These are phyloP conservation scores for Viola pubescens DNA, from an alignment of 441 rosid genomes.

Conservation along the genomic window DNA sequence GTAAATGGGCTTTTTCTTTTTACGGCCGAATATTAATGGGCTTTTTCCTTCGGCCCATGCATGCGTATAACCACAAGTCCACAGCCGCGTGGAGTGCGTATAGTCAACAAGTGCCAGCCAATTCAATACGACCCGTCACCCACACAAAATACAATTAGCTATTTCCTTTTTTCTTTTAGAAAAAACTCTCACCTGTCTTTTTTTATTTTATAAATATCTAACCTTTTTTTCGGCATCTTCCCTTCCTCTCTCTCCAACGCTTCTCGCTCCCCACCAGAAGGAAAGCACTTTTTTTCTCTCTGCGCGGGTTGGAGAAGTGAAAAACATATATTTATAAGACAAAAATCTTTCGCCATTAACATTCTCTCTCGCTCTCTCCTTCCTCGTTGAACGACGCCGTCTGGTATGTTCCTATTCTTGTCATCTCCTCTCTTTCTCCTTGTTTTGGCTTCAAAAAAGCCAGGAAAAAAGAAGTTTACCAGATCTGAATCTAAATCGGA, in stretches of 20 bases:
- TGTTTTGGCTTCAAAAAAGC: not conserved
- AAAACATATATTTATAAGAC: not conserved
- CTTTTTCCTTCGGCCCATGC: too few relatives aligned
- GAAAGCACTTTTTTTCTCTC: not conserved
- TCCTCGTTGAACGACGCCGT: constrained; percentile 2
- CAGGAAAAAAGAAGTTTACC: not conserved
- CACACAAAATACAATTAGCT: too few relatives aligned
- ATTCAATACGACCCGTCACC: too few relatives aligned
- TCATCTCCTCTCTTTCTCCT: too few relatives aligned
- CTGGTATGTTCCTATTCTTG: constrained; percentile 17
- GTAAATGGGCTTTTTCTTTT: too few relatives aligned
- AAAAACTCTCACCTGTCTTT: not conserved
- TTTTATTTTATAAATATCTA: constrained; percentile 11
- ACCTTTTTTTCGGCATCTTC: not conserved
- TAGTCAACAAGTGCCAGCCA: too few relatives aligned
- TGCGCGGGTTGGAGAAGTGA: constrained; percentile 11
- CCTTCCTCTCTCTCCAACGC: not conserved
- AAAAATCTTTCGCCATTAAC: not conserved
- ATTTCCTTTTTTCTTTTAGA: too few relatives aligned
- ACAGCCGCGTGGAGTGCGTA: too few relatives aligned
- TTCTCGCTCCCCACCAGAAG: constrained; percentile 3
- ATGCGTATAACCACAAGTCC: too few relatives aligned
- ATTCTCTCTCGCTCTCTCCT: too few relatives aligned
- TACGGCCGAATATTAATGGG: too few relatives aligned
- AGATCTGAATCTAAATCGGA: constrained; percentile 12